Evolutionary conservation across 2,329 filamentous ascomycete species (phyloP).

Genomic region (Ophiostoma perfectum): DNA sequence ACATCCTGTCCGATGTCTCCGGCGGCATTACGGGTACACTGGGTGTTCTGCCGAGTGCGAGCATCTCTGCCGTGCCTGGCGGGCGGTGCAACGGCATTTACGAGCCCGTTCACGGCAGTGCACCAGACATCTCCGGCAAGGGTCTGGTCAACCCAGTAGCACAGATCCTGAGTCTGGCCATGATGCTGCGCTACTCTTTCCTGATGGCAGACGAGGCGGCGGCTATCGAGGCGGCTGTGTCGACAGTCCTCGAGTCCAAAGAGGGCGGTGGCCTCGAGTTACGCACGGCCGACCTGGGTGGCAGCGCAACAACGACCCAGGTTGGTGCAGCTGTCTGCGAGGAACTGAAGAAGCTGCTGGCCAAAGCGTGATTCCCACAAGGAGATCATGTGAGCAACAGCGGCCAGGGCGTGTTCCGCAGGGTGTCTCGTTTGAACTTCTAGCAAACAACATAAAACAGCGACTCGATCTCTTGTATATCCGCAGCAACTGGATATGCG

Average conservation of each 20-base stretch:
- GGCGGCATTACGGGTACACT: constrained; percentile 44
- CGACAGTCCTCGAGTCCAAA: constrained; percentile 55
- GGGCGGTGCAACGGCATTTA: constrained; percentile 62
- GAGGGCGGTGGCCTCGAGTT: constrained; percentile 41
- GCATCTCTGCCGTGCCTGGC: constrained; percentile 39
- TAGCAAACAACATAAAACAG: background rate
- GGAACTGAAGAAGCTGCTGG: constrained; percentile 19
- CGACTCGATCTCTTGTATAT: background rate
- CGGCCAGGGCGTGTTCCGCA: too few relatives aligned
- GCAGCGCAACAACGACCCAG: constrained; percentile 25
- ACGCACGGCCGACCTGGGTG: constrained; percentile 33
- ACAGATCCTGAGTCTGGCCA: constrained; percentile 63
- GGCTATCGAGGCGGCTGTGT: constrained; percentile 60
- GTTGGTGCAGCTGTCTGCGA: constrained; percentile 26
- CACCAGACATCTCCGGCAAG: constrained; percentile 68
- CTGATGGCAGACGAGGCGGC: constrained; percentile 55
- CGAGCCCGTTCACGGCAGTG: constrained; percentile 69
- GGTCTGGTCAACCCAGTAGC: constrained; percentile 69
- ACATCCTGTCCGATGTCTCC: constrained; percentile 43
- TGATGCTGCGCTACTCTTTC: constrained; percentile 71
- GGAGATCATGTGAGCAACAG: too few relatives aligned
- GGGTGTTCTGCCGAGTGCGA: constrained; percentile 43
- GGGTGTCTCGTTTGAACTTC: too few relatives aligned
- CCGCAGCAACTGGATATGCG: background rate
- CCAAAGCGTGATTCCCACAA: background rate